A percentile compares a stretch with the other conserved stretches of the same genome.
Evolutionary conservation across 805 yeast genomes (phyloP).

Genomic region (Yamadazyma tumulicola): DNA sequence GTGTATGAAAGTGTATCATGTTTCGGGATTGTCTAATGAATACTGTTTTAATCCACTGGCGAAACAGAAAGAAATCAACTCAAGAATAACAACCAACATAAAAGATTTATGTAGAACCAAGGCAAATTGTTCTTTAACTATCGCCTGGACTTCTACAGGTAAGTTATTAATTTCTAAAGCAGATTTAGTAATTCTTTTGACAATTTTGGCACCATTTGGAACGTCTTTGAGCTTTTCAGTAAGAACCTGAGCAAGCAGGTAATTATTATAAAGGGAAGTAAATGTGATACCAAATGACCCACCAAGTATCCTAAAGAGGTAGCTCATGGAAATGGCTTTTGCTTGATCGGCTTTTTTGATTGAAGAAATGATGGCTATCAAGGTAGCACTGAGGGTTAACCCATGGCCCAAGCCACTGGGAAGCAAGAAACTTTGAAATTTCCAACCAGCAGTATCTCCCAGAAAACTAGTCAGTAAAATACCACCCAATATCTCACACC

Average conservation of each 20-base stretch:
- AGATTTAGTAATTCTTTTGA: slow-evolving; percentile 1
- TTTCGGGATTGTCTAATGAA: no score
- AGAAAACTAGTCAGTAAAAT: slow-evolving; percentile 33
- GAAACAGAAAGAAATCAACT: slow-evolving; percentile 1
- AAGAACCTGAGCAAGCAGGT: no score
- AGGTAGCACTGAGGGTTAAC: slow-evolving; percentile 49
- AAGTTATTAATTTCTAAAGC: not conserved
- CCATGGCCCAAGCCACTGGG: slow-evolving; percentile 41
- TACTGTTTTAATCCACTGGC: slow-evolving; percentile 1
- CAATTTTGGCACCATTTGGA: not conserved
- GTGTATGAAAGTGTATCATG: no score
- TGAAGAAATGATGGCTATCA: slow-evolving; percentile 53
- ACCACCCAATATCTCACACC: slow-evolving; percentile 39
- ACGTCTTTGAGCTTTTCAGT: slow-evolving; percentile 13
- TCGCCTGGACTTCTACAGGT: not conserved
- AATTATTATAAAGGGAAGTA: no score
- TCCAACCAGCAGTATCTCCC: slow-evolving; percentile 26
- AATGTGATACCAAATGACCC: slow-evolving; percentile 32
- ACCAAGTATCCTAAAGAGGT: slow-evolving; percentile 31
- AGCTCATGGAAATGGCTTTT: slow-evolving; percentile 30
- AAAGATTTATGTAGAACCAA: slow-evolving; percentile 2
- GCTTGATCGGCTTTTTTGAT: slow-evolving; percentile 29
- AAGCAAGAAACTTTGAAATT: slow-evolving; percentile 17
- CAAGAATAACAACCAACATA: not conserved
- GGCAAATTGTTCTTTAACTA: not conserved